Conservation (phyloP, 2,329 filamentous ascomycete genomes). For the Aspergillus awamori region DNA sequence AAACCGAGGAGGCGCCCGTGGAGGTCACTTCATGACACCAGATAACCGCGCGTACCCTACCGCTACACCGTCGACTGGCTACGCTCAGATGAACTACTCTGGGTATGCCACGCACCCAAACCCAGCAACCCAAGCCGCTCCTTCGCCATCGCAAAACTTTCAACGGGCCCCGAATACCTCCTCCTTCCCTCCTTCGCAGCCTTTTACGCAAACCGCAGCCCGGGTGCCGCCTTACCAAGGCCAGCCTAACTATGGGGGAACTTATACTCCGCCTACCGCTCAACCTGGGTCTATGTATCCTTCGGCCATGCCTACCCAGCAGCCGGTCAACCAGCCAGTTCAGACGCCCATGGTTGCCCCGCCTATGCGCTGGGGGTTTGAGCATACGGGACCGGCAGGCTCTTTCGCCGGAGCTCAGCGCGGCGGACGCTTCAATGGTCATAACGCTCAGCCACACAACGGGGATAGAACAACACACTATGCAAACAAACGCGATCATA, state of each 20-base stretch:
- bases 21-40: constrained; percentile 29
- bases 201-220: constrained; percentile 28
- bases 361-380: constrained; percentile 59
- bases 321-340: constrained; percentile 26
- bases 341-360: constrained; percentile 56
- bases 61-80: constrained; percentile 31
- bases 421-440: constrained; percentile 28
- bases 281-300: constrained; percentile 29
- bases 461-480: constrained; percentile 26
- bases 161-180: constrained; percentile 26
- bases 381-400: constrained; percentile 51
- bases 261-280: constrained; percentile 26
- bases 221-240: constrained; percentile 30
- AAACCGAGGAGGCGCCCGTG: constrained; percentile 36
- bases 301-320: constrained; percentile 24
- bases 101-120: constrained; percentile 31
- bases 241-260: constrained; percentile 31
- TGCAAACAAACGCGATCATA: constrained; percentile 41
- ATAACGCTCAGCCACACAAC: constrained; percentile 22
- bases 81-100: constrained; percentile 33
- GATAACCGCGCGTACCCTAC: constrained; percentile 29
- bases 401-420: constrained; percentile 45
- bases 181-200: constrained; percentile 27
- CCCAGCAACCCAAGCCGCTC: constrained; percentile 30
- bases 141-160: constrained; percentile 26